Evolutionary conservation across 495 filamentous ascomycete species (phyloP), one percentile per base, ranked within the genome.

Genomic region (Apodospora peruviana): DNA sequence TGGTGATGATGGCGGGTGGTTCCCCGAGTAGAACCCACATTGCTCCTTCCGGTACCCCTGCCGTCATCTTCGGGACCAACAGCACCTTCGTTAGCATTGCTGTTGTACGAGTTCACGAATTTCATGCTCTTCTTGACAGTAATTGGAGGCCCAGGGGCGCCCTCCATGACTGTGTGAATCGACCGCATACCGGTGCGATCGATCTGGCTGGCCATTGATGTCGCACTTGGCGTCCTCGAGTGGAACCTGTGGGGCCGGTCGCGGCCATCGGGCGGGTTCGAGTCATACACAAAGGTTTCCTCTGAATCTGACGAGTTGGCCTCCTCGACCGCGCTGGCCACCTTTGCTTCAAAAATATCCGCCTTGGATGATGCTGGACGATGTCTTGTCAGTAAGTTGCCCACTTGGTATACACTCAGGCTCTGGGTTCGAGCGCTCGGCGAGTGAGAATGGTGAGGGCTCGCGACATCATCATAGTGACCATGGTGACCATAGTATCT

Each of bases 231-330:
- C 10, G 93, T 98, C 37, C 93, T 81, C 14, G 94, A 97, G 66
- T 97, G 91, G 60, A 91, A 93, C 43, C 90, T 78, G 44, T 79
- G 75, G 35, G 86, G 83, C n/a, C 90, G 82, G 36, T 85, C 86
- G 45, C 77, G 80, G 19, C 76, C 75, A 54, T 97, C 93, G 10
- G 88, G 88, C 10, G 94, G 93, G 62, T 98, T 98, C 9, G 93
- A 98, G 69, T 98, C 93, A 70, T 98, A 98, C 3, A 98, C 91
- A 66, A 97, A 98, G 0, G 94, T 97, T 67, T 96, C 94, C 55
- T 96, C 93, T 2, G 94, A 97, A 60, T 64, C 93, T 14, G 91
- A 95, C 7, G 91, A 93, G 65, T 96, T 86, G 34, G 88, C 89
- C 57, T 83, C 80, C 65, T 96, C 90, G 38, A 97, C 89, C 3